A percentile compares a stretch with the other conserved stretches of the same genome.
These are phyloP conservation scores for Fusarium bulbicola DNA, from an alignment of 2,329 filamentous ascomycete species.

Conservation along the genomic window DNA sequence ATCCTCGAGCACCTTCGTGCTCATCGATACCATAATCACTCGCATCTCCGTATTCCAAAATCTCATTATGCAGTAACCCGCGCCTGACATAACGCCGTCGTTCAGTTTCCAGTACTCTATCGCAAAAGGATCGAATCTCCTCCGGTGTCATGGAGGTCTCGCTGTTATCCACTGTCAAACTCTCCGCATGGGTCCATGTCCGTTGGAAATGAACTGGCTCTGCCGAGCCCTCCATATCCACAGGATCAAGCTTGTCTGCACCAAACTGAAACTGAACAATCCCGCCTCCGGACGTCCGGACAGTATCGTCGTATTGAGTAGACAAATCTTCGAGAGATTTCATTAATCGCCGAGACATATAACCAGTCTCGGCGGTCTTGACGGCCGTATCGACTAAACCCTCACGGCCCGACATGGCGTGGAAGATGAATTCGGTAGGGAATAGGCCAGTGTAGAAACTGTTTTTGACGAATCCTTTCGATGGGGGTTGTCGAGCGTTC, in stretches of 20 bases:
- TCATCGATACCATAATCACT: slow-evolving; percentile 77
- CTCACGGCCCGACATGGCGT: slow-evolving; percentile 98
- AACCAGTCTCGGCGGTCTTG: slow-evolving; percentile 98
- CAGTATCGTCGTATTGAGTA: slow-evolving; percentile 92
- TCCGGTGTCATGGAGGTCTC: slow-evolving; percentile 77
- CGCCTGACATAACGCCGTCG: slow-evolving; percentile 45
- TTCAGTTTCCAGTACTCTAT: slow-evolving; percentile 73
- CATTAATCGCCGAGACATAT: slow-evolving; percentile 98
- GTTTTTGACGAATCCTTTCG: slow-evolving; percentile 96
- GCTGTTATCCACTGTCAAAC: slow-evolving; percentile 80
- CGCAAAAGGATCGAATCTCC: slow-evolving; percentile 76
- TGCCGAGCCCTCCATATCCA: slow-evolving; percentile 96
- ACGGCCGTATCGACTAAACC: slow-evolving; percentile 98
- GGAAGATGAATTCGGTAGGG: slow-evolving; percentile 95
- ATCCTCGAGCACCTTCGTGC: slow-evolving; percentile 83
- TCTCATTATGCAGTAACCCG: slow-evolving; percentile 43
- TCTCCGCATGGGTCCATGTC: slow-evolving; percentile 84
- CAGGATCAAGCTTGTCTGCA: slow-evolving; percentile 92
- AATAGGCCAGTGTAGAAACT: slow-evolving; percentile 94
- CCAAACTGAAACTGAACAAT: slow-evolving; percentile 98
- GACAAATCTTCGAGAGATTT: slow-evolving; percentile 97
- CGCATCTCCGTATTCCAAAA: slow-evolving; percentile 74
- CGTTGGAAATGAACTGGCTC: slow-evolving; percentile 92
- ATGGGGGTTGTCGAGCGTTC: slow-evolving; percentile 87
- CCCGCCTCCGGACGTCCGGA: slow-evolving; percentile 86